A percentile compares a stretch with the other conserved stretches of the same genome.
These are phyloP conservation scores for Aureobasidium pullulans DNA, from an alignment of 2,329 filamentous ascomycete species.

Conservation along the genomic window DNA sequence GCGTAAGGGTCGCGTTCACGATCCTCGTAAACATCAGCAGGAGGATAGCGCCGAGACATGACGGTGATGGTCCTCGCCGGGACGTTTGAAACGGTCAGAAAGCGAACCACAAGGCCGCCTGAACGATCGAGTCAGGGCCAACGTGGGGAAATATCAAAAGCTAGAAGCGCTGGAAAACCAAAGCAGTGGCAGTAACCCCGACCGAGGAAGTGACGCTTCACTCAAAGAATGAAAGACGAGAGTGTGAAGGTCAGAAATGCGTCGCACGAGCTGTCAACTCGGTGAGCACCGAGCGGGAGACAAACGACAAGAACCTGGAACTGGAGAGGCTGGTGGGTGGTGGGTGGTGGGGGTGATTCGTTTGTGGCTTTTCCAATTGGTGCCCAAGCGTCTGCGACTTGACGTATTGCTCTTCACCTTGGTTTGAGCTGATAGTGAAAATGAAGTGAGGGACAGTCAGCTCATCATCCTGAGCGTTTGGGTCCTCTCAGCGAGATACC, in stretches of 20 bases:
- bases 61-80: neutral
- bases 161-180: neutral
- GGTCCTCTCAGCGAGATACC: neutral
- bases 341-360: slow-evolving; percentile 10
- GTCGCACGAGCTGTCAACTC: neutral
- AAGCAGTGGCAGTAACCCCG: neutral
- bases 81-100: slow-evolving; percentile 10
- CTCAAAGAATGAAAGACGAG: neutral
- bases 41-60: slow-evolving; percentile 15
- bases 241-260: neutral
- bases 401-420: slow-evolving; percentile 9
- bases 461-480: neutral
- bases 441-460: neutral
- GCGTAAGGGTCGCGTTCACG: slow-evolving; percentile 34
- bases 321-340: slow-evolving; percentile 9
- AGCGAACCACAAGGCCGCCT: neutral
- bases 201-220: neutral
- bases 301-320: neutral
- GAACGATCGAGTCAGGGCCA: neutral
- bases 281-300: neutral
- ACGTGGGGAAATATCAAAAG: slow-evolving; percentile 3
- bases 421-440: neutral
- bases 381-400: slow-evolving; percentile 12
- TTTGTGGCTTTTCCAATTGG: slow-evolving; percentile 9
- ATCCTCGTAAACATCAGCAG: slow-evolving; percentile 40